phyloP scores from a whole-genome alignment of 257 asterid species.

The Coffea eugenioides region DNA sequence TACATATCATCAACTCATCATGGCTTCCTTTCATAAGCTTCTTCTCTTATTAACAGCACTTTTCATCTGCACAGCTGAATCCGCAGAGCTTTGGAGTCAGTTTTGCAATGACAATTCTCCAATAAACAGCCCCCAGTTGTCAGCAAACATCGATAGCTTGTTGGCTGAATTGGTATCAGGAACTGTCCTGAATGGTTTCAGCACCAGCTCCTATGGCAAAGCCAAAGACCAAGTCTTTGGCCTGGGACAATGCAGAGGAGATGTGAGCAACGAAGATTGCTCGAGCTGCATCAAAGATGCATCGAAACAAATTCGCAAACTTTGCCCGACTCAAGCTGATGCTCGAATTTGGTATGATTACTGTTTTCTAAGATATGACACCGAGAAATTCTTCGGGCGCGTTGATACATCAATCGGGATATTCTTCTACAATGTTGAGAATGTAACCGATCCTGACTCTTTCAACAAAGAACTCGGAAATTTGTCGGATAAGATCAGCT shows the following conservation, averaged over 20 bases:
- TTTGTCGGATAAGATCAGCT: constrained; percentile 32
- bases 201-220: constrained; percentile 42
- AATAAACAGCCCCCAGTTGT: constrained; percentile 24
- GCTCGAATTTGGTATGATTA: constrained; percentile 68
- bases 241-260: constrained; percentile 83
- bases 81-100: constrained; percentile 42
- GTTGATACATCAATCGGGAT: constrained; percentile 46
- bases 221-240: constrained; percentile 41
- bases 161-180: constrained; percentile 39
- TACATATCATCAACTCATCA: neutral
- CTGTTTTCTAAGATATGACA: constrained; percentile 56
- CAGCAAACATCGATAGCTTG: constrained; percentile 37
- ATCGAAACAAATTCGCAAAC: constrained; percentile 25
- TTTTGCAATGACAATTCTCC: constrained; percentile 37
- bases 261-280: constrained; percentile 52
- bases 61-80: constrained; percentile 35
- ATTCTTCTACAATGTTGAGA: constrained; percentile 34
- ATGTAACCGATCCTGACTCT: constrained; percentile 48
- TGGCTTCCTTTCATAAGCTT: constrained; percentile 32
- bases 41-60: constrained; percentile 19
- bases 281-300: constrained; percentile 59
- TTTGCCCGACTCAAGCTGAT: constrained; percentile 51
- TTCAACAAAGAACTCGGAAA: constrained; percentile 42
- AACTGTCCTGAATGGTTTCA: constrained; percentile 41
- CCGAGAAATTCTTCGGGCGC: constrained; percentile 37